A percentile compares a stretch with the other conserved stretches of the same genome.
Evolutionary conservation across 441 rosid genomes (phyloP).

Genomic region (Croton setiger): DNA sequence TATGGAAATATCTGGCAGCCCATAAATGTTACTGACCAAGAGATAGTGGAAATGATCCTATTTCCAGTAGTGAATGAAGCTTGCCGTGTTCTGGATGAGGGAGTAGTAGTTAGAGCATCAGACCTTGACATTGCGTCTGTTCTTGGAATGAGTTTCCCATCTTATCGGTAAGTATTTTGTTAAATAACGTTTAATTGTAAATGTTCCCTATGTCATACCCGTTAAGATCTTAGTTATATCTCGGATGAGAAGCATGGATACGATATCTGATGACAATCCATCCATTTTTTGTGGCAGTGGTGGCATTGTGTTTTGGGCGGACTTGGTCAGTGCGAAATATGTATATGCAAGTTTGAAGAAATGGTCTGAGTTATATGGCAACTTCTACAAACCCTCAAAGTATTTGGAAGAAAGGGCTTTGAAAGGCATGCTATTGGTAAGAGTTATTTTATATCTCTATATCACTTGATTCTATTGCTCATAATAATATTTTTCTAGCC

Average conservation of each 20-base stretch:
- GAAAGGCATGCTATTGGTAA: slow-evolving; percentile 72
- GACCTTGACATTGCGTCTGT: slow-evolving; percentile 93
- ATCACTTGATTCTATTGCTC: background rate
- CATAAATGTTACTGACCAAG: slow-evolving; percentile 66
- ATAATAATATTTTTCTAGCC: too few relatives aligned
- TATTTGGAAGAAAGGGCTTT: slow-evolving; percentile 85
- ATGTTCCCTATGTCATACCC: background rate
- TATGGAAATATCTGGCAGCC: slow-evolving; percentile 46
- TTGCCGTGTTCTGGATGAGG: slow-evolving; percentile 89
- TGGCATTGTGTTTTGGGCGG: slow-evolving; percentile 87
- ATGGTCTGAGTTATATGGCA: slow-evolving; percentile 64
- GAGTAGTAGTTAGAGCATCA: slow-evolving; percentile 77
- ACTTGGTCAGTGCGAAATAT: slow-evolving; percentile 53
- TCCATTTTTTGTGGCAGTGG: slow-evolving; percentile 48
- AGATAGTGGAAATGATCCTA: slow-evolving; percentile 82
- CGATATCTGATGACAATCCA: slow-evolving; percentile 9
- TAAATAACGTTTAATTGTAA: background rate
- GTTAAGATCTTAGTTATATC: too few relatives aligned
- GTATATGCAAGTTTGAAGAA: slow-evolving; percentile 61
- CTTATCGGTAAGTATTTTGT: slow-evolving; percentile 60
- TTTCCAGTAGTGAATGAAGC: slow-evolving; percentile 98
- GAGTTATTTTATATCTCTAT: background rate
- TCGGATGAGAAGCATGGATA: too few relatives aligned
- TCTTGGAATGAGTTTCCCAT: slow-evolving; percentile 97
- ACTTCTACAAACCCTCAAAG: slow-evolving; percentile 70